Evolutionary conservation across 78 protist genomes (phyloP), one percentile per base, ranked within the genome.

Genomic region (Tieghemostelium lacteum): DNA sequence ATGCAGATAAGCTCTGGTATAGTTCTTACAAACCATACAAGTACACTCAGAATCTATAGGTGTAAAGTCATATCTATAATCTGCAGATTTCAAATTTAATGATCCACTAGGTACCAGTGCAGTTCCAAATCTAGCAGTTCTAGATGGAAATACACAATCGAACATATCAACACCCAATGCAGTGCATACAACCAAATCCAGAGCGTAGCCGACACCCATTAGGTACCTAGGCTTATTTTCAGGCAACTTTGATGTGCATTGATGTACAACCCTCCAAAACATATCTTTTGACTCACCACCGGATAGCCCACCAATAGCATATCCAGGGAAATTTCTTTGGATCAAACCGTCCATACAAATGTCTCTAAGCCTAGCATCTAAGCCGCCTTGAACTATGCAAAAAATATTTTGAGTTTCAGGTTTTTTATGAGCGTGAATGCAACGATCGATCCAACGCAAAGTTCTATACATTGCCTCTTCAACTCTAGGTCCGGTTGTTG

Each of bases 161-260:
- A 98, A 99, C 98, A 95, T 95, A 73, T 99, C 99, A 5, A 95
- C 98, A 28, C 99, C 99, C 54, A 98, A 85, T 7, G 98, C 98
- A 2, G 73, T 63, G 28, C 98, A 97, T 24, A 97, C 98, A 16
- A 98, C 96, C 29, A 99, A 57, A 72, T 98, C 99, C 19, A 94
- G 29, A 16, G 99, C 96, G 39, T 96, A 98, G 0, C 99, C 99
- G 14, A 98, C 98, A 39, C 99, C 99, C 99, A 98, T 98, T 37
- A 86, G 69, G 71, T 98, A 98, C 0, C 98, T 62, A 12, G 99
- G 99, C 85, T 93, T 88, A 50, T 96, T 40, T 2, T 39, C 71
- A n/a, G 99, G 99, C 16, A 98, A 87, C 8, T 29, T 67, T 0
- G 75, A 54, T 10, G 98, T 74, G 52, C 98, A 95, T 66, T 61